Evolutionary conservation across 768 basidiomycete species (phyloP).

Genomic region (Suillus subaureus): DNA sequence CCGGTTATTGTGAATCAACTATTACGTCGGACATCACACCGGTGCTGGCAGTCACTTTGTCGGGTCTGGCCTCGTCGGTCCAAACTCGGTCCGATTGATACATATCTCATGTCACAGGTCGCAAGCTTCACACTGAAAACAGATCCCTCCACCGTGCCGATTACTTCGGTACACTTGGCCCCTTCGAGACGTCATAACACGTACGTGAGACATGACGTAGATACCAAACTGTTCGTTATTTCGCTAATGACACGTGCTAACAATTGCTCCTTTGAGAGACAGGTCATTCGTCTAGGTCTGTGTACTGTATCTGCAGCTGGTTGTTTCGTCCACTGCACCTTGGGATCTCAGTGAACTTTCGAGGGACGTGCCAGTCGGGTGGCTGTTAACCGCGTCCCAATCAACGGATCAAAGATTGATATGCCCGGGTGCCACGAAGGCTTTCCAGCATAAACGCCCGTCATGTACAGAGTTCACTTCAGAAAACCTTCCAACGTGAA

Average conservation of each 20-base stretch:
- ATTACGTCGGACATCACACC: background rate
- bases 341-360: background rate
- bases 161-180: background rate
- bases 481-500: background rate
- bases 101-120: background rate
- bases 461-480: background rate
- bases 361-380: background rate
- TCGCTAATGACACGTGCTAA: background rate
- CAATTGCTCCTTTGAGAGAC: background rate
- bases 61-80: background rate
- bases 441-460: background rate
- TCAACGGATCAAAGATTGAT: background rate
- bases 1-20: background rate
- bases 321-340: background rate
- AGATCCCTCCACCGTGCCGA: background rate
- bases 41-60: background rate
- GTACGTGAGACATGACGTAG: background rate
- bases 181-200: background rate
- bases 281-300: background rate
- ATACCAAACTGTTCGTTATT: background rate
- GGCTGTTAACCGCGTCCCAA: background rate
- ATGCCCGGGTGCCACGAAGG: background rate
- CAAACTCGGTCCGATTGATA: background rate
- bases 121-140: no score
- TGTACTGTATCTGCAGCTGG: background rate